Evolutionary conservation across 768 basidiomycete genomes (phyloP).

Genomic region (Termitomyces sp.): DNA sequence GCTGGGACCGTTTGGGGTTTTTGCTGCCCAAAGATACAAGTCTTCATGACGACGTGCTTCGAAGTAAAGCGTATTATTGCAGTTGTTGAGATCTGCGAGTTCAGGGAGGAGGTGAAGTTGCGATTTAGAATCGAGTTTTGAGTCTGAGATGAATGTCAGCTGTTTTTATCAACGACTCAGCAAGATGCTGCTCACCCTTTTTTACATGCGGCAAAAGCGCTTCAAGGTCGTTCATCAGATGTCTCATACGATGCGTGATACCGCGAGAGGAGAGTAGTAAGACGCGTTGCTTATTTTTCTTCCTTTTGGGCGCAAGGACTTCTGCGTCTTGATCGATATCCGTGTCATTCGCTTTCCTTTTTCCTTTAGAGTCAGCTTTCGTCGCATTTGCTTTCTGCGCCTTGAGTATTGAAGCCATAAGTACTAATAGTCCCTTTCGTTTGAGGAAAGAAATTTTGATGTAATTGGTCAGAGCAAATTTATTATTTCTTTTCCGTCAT

Average conservation of each 20-base stretch:
- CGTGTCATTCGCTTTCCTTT: slow-evolving; percentile 56
- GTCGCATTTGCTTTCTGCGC: slow-evolving; percentile 52
- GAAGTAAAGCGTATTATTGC: slow-evolving; percentile 96
- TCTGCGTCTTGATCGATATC: slow-evolving; percentile 40
- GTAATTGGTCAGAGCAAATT: slow-evolving; percentile 7
- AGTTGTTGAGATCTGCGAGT: slow-evolving; percentile 94
- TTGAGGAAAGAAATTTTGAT: neutral
- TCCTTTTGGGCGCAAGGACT: slow-evolving; percentile 37
- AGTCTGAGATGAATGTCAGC: slow-evolving; percentile 47
- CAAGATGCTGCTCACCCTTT: slow-evolving; percentile 60
- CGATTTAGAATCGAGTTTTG: slow-evolving; percentile 96
- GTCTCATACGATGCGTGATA: slow-evolving; percentile 93
- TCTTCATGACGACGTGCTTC: slow-evolving; percentile 96
- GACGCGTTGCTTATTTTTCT: slow-evolving; percentile 93
- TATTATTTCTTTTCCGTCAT: neutral
- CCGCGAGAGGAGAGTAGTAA: slow-evolving; percentile 90
- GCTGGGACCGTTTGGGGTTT: slow-evolving; percentile 96
- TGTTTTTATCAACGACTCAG: neutral
- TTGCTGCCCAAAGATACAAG: slow-evolving; percentile 93
- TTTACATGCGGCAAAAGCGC: slow-evolving; percentile 89
- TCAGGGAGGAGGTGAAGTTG: slow-evolving; percentile 91
- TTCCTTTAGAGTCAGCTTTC: slow-evolving; percentile 50
- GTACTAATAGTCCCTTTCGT: neutral
- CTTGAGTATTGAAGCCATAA: slow-evolving; percentile 66
- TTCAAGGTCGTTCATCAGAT: slow-evolving; percentile 94